Evolutionary conservation across 192 early-diverging fungal species (phyloP).

Genomic region (Neocallimastix lanati): DNA sequence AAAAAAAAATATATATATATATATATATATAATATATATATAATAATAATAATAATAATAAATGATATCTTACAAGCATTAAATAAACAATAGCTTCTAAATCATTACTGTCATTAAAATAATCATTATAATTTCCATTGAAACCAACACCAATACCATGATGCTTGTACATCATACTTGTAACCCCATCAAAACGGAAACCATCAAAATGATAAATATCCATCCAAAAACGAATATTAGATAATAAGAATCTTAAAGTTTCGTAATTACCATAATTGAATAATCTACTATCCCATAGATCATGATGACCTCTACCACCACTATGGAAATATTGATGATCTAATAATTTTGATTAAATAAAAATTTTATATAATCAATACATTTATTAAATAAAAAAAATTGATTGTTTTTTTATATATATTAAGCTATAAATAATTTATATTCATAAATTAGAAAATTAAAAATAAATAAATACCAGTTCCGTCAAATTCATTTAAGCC

Average conservation of each 20-base stretch:
- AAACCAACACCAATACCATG: constrained; percentile 90
- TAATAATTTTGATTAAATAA: background rate
- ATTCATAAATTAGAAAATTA: too few species aligned
- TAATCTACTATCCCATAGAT: constrained; percentile 78
- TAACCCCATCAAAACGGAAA: constrained; percentile 96
- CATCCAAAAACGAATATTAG: constrained; percentile 87
- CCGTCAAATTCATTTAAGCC: constrained; percentile 93
- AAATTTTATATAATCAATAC: background rate
- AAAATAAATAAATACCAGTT: constrained; percentile 9
- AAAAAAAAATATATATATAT: too few species aligned
- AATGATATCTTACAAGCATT: constrained; percentile 30
- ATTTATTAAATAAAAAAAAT: too few species aligned
- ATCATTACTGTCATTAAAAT: constrained; percentile 68
- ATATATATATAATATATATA: too few species aligned
- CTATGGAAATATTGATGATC: constrained; percentile 94
- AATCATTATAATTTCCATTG: constrained; percentile 81
- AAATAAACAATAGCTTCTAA: constrained; percentile 71
- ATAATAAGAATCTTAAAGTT: constrained; percentile 79
- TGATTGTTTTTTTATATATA: too few species aligned
- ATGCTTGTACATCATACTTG: constrained; percentile 87
- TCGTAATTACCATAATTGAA: constrained; percentile 93
- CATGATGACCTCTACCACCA: constrained; percentile 66
- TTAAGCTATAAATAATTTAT: too few species aligned
- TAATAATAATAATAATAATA: background rate
- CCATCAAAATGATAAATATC: constrained; percentile 78